Conservation (phyloP, 2,329 filamentous ascomycete species). For the Epichloe baconii region DNA sequence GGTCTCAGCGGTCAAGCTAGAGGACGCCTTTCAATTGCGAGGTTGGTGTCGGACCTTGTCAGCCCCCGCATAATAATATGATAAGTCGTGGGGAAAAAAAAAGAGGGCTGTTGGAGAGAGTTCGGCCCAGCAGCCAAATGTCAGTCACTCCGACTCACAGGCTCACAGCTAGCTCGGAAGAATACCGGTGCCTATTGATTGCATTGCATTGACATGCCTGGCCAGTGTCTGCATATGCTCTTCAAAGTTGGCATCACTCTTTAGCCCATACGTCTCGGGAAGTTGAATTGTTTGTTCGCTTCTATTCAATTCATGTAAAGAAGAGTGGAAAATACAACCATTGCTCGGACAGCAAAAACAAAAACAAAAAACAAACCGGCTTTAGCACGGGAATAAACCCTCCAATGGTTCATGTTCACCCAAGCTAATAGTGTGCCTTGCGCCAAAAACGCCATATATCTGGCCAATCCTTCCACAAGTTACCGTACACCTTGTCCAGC, state of each 20-base stretch:
- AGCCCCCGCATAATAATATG: constrained; percentile 1
- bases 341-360: not conserved
- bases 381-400: not conserved
- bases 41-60: constrained; percentile 2
- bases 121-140: not conserved
- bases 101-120: not conserved
- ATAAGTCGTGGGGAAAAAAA: not conserved
- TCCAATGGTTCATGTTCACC: constrained; percentile 3
- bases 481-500: constrained; percentile 1
- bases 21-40: not conserved
- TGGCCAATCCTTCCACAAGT: constrained; percentile 1
- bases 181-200: not conserved
- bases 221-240: not conserved
- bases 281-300: not conserved
- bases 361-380: not conserved
- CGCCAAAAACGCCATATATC: constrained; percentile 9
- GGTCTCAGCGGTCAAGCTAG: not conserved
- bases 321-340: not conserved
- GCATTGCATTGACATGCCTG: not conserved
- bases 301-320: not conserved
- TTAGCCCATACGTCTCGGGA: too few species aligned
- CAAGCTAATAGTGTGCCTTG: constrained; percentile 3
- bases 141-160: not conserved
- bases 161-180: not conserved
- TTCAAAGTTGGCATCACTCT: not conserved